These are phyloP conservation scores for Dothideomycetidae sp. DNA, from an alignment of 2,329 filamentous ascomycete genomes.

Conservation along the genomic window DNA sequence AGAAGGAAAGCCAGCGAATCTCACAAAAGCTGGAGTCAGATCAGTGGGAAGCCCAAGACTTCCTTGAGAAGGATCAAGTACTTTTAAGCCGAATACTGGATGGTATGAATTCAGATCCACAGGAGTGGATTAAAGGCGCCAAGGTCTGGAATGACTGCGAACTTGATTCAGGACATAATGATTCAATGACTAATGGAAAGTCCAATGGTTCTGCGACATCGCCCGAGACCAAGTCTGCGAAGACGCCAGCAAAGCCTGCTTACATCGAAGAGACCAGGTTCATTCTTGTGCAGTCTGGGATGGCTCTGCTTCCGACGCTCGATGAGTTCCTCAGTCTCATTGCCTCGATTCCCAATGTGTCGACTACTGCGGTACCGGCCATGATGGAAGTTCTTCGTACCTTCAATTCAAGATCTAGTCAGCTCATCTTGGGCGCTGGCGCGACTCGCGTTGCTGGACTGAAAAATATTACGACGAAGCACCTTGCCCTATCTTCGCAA, in stretches of 20 bases:
- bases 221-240: constrained; percentile 13
- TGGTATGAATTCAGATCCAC: constrained; percentile 55
- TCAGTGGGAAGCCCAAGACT: constrained; percentile 66
- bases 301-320: constrained; percentile 67
- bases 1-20: constrained; percentile 58
- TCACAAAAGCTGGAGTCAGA: constrained; percentile 67
- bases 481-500: constrained; percentile 82
- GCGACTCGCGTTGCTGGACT: constrained; percentile 78
- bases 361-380: constrained; percentile 62
- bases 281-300: constrained; percentile 70
- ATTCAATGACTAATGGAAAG: constrained; percentile 22
- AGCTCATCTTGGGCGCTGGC: constrained; percentile 87
- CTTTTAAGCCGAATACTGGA: constrained; percentile 52
- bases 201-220: constrained; percentile 20
- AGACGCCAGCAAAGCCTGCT: constrained; percentile 33
- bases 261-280: constrained; percentile 73
- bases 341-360: constrained; percentile 76
- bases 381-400: constrained; percentile 78
- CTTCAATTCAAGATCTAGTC: constrained; percentile 93
- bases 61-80: constrained; percentile 46
- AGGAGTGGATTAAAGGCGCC: constrained; percentile 48
- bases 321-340: constrained; percentile 72
- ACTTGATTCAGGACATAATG: too few species aligned
- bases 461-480: constrained; percentile 92
- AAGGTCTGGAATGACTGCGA: constrained; percentile 35